phyloP scores from a whole-genome alignment of 768 basidiomycete species.

The Punctularia strigosozonata region DNA sequence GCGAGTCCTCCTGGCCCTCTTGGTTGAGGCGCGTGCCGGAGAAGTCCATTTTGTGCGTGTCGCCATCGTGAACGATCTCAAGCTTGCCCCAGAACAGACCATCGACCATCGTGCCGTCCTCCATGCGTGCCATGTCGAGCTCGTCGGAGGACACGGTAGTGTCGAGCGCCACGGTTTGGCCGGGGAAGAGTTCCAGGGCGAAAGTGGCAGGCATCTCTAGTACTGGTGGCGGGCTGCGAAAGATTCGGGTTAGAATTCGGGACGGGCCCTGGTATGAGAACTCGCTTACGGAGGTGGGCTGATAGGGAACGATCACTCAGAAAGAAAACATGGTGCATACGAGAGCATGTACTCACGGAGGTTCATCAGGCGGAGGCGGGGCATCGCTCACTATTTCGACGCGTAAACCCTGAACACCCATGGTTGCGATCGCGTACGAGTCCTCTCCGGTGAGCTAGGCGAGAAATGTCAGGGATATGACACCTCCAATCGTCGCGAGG shows the following conservation, averaged over 20 bases:
- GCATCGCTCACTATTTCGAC: conserved; percentile 82
- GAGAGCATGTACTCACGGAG: conserved; percentile 44
- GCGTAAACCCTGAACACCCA: conserved; percentile 70
- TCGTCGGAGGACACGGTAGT: conserved; percentile 69
- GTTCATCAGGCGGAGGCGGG: conserved; percentile 73
- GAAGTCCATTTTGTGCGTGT: conserved; percentile 74
- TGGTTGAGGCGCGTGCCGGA: conserved; percentile 61
- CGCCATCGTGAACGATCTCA: conserved; percentile 67
- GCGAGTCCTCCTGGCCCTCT: conserved; percentile 23
- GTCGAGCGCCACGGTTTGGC: conserved; percentile 71
- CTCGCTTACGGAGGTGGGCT: conserved; percentile 39
- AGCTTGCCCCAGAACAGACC: conserved; percentile 86
- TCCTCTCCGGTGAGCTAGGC: conserved; percentile 76
- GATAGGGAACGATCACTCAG: conserved; percentile 2
- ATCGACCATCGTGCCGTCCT: conserved; percentile 78
- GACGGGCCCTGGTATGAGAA: not conserved
- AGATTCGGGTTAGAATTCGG: not conserved
- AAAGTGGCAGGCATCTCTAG: conserved; percentile 82
- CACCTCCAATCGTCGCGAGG: conserved; percentile 5
- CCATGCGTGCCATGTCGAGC: conserved; percentile 86
- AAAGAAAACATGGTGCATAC: not conserved
- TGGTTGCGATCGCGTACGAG: conserved; percentile 81
- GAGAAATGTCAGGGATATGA: conserved; percentile 6
- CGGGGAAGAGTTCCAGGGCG: conserved; percentile 68
- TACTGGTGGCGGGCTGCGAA: conserved; percentile 49